A percentile compares a stretch with the other conserved stretches of the same genome.
Evolutionary conservation across 805 yeast genomes (phyloP).

Genomic region (Yarrowia phangngaensis): DNA sequence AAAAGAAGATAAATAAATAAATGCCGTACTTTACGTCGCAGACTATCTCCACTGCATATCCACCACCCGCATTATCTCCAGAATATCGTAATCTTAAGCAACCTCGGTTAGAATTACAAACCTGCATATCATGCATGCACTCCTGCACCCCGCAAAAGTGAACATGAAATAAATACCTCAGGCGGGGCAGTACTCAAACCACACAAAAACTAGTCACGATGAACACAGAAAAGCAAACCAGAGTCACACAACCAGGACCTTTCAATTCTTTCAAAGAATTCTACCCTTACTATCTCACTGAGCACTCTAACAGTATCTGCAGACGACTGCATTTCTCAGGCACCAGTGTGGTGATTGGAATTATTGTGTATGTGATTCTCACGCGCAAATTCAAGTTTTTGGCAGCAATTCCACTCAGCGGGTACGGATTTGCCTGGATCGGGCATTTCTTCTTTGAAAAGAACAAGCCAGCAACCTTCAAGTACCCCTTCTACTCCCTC

Average conservation of each 20-base stretch:
- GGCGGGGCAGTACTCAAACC: constrained; percentile 2
- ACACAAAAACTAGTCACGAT: constrained; percentile 5
- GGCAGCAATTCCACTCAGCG: background rate
- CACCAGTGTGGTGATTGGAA: constrained; percentile 1
- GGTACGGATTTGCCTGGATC: constrained; percentile 22
- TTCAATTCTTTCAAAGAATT: constrained; percentile 3
- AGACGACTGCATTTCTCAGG: constrained; percentile 17
- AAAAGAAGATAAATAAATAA: too few species aligned
- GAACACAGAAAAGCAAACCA: background rate
- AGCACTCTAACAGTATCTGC: constrained; percentile 17
- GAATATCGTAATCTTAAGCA: too few species aligned
- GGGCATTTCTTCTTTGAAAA: constrained; percentile 19
- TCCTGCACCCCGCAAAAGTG: too few species aligned
- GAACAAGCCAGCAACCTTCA: constrained; percentile 20
- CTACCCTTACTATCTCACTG: constrained; percentile 19
- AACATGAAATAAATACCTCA: too few species aligned
- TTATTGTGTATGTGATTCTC: background rate
- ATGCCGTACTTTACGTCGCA: too few species aligned
- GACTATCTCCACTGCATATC: too few species aligned
- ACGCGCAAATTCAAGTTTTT: constrained; percentile 11
- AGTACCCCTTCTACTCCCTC: constrained; percentile 16
- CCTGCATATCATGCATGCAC: too few species aligned
- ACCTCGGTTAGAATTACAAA: too few species aligned
- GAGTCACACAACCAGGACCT: background rate
- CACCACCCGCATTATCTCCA: too few species aligned